Percentiles rank a stretch among this genome's conserved stretches.
These are phyloP conservation scores for Ascoidea tarda DNA, from an alignment of 805 yeast species.

Conservation along the genomic window DNA sequence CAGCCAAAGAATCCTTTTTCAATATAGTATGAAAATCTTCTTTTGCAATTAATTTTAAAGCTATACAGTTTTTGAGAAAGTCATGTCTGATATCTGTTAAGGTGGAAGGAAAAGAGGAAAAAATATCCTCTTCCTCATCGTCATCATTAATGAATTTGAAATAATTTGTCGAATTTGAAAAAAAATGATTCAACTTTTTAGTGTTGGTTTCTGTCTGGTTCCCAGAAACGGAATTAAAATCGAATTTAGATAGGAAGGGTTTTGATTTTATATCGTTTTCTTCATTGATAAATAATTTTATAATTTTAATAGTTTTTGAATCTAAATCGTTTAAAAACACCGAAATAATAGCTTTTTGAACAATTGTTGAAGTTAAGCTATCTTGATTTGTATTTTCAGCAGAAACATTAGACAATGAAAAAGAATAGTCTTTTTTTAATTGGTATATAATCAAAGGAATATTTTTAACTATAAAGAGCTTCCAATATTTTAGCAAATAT, in stretches of 20 bases:
- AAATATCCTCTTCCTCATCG: slow-evolving; percentile 31
- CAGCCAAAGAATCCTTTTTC: slow-evolving; percentile 25
- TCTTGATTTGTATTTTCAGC: no score
- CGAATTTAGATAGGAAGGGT: slow-evolving; percentile 14
- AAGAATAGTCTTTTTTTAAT: no score
- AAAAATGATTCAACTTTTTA: no score
- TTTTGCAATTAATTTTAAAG: slow-evolving; percentile 23
- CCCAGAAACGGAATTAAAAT: slow-evolving; percentile 16
- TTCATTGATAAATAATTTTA: slow-evolving; percentile 11
- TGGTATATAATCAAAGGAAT: no score
- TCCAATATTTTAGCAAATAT: no score
- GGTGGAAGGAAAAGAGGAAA: slow-evolving; percentile 33
- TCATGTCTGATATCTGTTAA: slow-evolving; percentile 36
- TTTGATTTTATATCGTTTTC: slow-evolving; percentile 14
- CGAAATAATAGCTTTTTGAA: slow-evolving; percentile 4
- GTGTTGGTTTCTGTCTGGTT: no score
- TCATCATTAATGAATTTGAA: slow-evolving; percentile 20
- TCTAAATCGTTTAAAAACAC: slow-evolving; percentile 19
- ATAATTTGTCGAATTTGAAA: slow-evolving; percentile 8
- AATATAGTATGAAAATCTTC: slow-evolving; percentile 19
- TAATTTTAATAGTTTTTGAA: slow-evolving; percentile 17
- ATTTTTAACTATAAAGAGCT: no score
- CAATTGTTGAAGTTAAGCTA: neutral
- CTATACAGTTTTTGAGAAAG: slow-evolving; percentile 29
- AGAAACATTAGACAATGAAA: no score